A percentile compares a stretch with the other conserved stretches of the same genome.
Conservation (phyloP, 169 alveolate genomes). For the Neospora caninum region DNA sequence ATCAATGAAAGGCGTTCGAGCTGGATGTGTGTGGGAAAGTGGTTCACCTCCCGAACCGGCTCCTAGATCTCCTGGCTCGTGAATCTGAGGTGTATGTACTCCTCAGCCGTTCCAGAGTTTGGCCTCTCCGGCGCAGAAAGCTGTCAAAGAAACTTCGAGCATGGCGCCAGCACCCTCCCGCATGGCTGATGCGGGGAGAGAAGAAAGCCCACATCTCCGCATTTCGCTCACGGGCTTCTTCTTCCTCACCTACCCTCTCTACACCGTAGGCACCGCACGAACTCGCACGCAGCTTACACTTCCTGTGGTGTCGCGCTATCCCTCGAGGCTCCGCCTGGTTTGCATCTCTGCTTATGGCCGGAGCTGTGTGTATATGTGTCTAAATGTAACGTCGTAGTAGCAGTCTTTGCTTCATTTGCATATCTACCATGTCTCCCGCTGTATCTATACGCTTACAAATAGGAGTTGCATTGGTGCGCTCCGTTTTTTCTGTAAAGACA, state of each 20-base stretch:
- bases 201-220: neutral
- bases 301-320: neutral
- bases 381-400: too few species aligned
- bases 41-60: neutral
- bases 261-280: neutral
- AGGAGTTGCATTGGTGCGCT: too few species aligned
- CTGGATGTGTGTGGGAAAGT: too few species aligned
- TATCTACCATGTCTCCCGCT: too few species aligned
- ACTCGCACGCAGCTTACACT: neutral
- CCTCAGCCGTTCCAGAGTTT: neutral
- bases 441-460: too few species aligned
- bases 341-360: too few species aligned
- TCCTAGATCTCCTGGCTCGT: neutral
- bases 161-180: constrained; percentile 6
- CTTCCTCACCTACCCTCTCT: constrained; percentile 37
- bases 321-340: neutral
- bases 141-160: neutral
- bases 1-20: too few species aligned
- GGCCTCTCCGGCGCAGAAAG: neutral
- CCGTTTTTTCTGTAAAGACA: too few species aligned
- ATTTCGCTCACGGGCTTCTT: constrained; percentile 29
- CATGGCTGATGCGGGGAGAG: constrained; percentile 25
- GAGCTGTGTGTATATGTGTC: too few species aligned
- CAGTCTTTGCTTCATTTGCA: too few species aligned
- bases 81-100: neutral